Conservation (phyloP, 2,329 filamentous ascomycete genomes). For the Taxawa tesnikishii region DNA sequence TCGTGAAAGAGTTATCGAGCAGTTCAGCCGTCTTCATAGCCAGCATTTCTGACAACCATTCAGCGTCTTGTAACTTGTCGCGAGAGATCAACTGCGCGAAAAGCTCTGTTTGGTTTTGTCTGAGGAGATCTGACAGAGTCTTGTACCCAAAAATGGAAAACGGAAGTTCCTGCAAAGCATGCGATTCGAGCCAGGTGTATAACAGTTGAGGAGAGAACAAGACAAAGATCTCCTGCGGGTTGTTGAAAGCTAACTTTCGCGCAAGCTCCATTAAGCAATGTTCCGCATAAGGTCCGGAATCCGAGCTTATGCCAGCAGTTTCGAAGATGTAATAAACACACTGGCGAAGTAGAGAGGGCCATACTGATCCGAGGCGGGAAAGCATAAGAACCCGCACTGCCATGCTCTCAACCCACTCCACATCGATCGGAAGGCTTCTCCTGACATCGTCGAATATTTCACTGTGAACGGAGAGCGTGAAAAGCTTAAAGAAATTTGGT, state of each 20-base stretch:
- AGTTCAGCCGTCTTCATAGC: constrained; percentile 43
- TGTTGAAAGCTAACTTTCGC: constrained; percentile 48
- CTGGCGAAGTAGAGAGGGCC: constrained; percentile 74
- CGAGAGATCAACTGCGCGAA: constrained; percentile 75
- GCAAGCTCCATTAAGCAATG: constrained; percentile 60
- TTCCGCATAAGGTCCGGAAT: constrained; percentile 57
- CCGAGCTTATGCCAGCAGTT: constrained; percentile 60
- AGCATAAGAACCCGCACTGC: constrained; percentile 69
- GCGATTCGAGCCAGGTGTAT: constrained; percentile 72
- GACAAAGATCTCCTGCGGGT: constrained; percentile 60
- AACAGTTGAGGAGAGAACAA: constrained; percentile 82
- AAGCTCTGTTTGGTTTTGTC: constrained; percentile 62
- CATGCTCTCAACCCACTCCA: constrained; percentile 66
- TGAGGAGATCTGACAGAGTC: constrained; percentile 55
- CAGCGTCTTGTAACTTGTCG: constrained; percentile 51
- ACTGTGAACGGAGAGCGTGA: constrained; percentile 72
- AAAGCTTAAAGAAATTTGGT: constrained; percentile 65
- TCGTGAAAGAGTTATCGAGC: constrained; percentile 59
- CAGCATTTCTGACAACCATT: constrained; percentile 48
- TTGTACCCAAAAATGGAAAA: constrained; percentile 74
- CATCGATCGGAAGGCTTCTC: constrained; percentile 62
- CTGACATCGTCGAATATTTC: constrained; percentile 74
- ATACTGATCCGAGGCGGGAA: constrained; percentile 63
- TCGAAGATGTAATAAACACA: constrained; percentile 94
- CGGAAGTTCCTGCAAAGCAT: constrained; percentile 60